These are phyloP conservation scores for Diaporthe sp. DNA, from an alignment of 2,329 filamentous ascomycete genomes.

Conservation along the genomic window DNA sequence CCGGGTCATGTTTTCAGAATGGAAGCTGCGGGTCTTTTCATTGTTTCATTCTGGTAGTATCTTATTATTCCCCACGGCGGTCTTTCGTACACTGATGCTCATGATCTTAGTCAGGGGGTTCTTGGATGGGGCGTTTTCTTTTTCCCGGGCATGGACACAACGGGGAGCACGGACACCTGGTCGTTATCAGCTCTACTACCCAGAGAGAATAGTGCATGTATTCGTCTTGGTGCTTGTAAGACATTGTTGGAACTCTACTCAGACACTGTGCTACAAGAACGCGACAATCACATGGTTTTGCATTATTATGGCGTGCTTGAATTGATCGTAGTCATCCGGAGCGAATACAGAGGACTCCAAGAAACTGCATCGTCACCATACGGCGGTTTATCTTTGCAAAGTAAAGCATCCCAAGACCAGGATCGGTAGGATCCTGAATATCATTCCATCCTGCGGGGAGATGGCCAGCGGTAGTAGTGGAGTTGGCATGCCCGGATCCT, in stretches of 20 bases:
- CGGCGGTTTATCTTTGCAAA: not conserved
- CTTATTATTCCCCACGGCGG: slow-evolving; percentile 37
- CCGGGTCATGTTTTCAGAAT: slow-evolving; percentile 33
- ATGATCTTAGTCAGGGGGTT: slow-evolving; percentile 16
- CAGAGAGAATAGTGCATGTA: slow-evolving; percentile 12
- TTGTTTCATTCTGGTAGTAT: slow-evolving; percentile 30
- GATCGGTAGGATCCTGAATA: not conserved
- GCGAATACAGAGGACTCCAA: not conserved
- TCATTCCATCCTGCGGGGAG: not conserved
- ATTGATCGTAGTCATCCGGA: not conserved
- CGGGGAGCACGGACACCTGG: slow-evolving; percentile 27
- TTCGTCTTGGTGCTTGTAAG: not conserved
- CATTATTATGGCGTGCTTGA: slow-evolving; percentile 9
- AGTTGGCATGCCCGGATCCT: not conserved
- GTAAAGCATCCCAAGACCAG: not conserved
- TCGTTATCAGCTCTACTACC: slow-evolving; percentile 17
- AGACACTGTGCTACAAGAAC: not conserved
- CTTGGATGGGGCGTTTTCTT: slow-evolving; percentile 37
- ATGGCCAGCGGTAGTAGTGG: not conserved
- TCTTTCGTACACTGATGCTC: slow-evolving; percentile 10
- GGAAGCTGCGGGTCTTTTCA: slow-evolving; percentile 33
- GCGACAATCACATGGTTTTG: not conserved
- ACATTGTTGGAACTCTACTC: slow-evolving; percentile 31
- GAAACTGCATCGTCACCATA: not conserved
- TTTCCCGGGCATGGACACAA: slow-evolving; percentile 26